phyloP scores from a whole-genome alignment of 78 protist genomes.

The Neovahlkampfia damariscottae region DNA sequence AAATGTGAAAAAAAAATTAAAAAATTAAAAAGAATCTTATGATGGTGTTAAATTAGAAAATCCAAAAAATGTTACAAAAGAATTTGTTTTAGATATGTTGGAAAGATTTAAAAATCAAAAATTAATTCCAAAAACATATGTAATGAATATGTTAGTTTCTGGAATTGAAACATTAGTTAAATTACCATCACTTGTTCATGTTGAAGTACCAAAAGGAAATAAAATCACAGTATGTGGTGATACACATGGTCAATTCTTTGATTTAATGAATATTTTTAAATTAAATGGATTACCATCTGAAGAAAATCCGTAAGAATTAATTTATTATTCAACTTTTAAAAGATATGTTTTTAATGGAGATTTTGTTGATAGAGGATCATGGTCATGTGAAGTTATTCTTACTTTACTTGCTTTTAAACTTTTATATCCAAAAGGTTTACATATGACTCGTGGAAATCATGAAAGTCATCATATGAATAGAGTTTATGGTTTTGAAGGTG shows the following conservation, averaged over 20 bases:
- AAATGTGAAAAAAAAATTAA: too few species aligned
- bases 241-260: slow-evolving; percentile 78
- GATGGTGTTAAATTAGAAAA: slow-evolving; percentile 51
- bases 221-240: slow-evolving; percentile 84
- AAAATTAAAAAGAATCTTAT: slow-evolving; percentile 32
- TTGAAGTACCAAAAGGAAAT: slow-evolving; percentile 33
- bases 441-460: slow-evolving; percentile 84
- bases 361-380: slow-evolving; percentile 49
- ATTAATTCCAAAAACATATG: slow-evolving; percentile 34
- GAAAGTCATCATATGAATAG: slow-evolving; percentile 69
- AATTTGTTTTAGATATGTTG: slow-evolving; percentile 52
- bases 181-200: slow-evolving; percentile 37
- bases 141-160: slow-evolving; percentile 29
- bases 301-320: slow-evolving; percentile 10
- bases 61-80: slow-evolving; percentile 36
- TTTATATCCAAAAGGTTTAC: slow-evolving; percentile 62
- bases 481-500: slow-evolving; percentile 88
- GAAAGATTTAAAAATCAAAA: slow-evolving; percentile 37
- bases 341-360: slow-evolving; percentile 85
- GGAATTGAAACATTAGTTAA: slow-evolving; percentile 25
- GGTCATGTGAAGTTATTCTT: slow-evolving; percentile 62
- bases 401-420: slow-evolving; percentile 63
- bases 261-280: slow-evolving; percentile 68
- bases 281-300: slow-evolving; percentile 59
- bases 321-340: too few species aligned